Base-by-base conservation (phyloP, 2,329 filamentous ascomycete genomes). In the Fusarium phyllophilum region DNA sequence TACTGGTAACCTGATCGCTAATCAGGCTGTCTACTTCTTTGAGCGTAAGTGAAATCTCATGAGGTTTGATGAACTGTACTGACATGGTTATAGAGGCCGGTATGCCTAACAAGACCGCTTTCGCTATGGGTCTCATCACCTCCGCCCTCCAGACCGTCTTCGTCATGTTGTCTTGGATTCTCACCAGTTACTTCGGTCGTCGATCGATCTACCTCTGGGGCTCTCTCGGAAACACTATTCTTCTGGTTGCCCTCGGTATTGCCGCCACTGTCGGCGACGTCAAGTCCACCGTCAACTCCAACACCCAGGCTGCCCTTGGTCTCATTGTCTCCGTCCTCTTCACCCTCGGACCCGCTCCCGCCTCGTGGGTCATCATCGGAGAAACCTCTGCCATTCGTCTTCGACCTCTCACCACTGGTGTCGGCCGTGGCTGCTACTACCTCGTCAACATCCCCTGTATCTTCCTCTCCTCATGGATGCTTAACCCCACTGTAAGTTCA, bases 381-480 rank as follows among this genome's bases (percentile, higher is more conserved):
- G 90, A 92, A 81, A 92, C 90, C 5, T 91, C 90, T 0, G 83
- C 90, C 57, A 86, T 92, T 62, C 90, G 90, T 70, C 89, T 92
- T 36, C 81, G 90, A 54, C 88, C 90, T 52, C 82, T 92, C n/a
- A 92, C 88, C 7, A 92, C 90, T 31, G 90, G 90, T 80, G 81
- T 92, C 56, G 90, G 90, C 78, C 90, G 90, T 78, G 90, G 82
- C 60, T 82, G 85, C 18, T 92, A 92, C 85, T 92, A 92, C 81
- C 75, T 90, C 10, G 83, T 90, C 70, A 87, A 92, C 66, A 92
- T 92, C 79, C 90, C 90, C 75, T 91, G 88, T 77, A 92, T 92
- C 78, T 92, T 89, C 86, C 85, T 90, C 15, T 80, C 84, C 13
- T 88, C 85, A 71, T 90, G 87, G 77, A 89, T 91, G 87, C 89